Evolutionary conservation across 1,139 yeast species (phyloP), one percentile per base, ranked within the genome.

Genomic region (Oligophagozyma castellii): DNA sequence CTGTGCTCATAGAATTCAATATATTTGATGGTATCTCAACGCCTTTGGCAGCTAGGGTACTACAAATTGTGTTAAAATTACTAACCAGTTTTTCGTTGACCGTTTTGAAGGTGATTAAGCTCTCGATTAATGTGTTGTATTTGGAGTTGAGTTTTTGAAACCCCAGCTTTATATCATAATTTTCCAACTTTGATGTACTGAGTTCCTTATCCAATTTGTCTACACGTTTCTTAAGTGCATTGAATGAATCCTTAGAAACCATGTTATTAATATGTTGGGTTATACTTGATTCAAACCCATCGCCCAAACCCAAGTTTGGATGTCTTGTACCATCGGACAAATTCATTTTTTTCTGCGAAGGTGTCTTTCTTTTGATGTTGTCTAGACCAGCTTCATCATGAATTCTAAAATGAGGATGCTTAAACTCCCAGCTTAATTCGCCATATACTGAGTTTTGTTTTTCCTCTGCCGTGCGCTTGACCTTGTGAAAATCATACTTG

Each of bases 401-500:
- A 24, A 70, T 67, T 40, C 70, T 68, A 53, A 89, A 89, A 40
- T 86, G 84, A 42, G 79, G 76, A 55, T 86, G 95, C 53, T 86
- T 86, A 58, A 84, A 84, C 49, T 84, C 94, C 93, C 95, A 84
- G 10, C 84, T 73, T 47, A 75, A 77, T 35, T 77, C 86, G 18
- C 83, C 80, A 42, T 74, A 75, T 28, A 67, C 65, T 27, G 56
- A 59, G 36, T 58, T 61, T 24, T 38, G 43, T 33, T 69, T 73
- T 42, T 72, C 61, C 52, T 56, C 64, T 22, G 55, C 58, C 16
- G 63, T 56, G 34, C 53, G 44, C 35, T 59, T 59, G 5, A 89
- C 89, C 56, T 89, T 89, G 57, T 89, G 96, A 84, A 94, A 89
- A 22, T 96, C 98, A 50, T 89, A 89, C 93, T 89, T 89, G 56